Evolutionary conservation across 1,284 basidiomycete genomes (phyloP), one percentile per base, ranked within the genome.

Genomic region (Fomitopsis schrenkii): DNA sequence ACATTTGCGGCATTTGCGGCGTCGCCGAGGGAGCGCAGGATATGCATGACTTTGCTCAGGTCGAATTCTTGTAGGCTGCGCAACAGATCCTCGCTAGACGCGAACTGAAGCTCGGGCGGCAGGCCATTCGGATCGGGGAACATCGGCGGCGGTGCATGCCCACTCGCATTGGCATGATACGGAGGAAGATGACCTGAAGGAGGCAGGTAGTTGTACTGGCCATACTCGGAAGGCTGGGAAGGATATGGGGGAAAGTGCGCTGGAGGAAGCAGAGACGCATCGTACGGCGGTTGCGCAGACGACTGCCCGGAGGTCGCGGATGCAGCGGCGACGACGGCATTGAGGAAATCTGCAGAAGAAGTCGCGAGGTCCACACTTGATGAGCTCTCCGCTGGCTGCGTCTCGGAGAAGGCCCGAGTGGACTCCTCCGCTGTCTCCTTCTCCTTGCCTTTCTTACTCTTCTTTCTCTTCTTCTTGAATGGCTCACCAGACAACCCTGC

Each of bases 81-180:
- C 50, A 91, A 73, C 48, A 92, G 80, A 58, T 91, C 87, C 60
- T 92, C 90, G 68, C 84, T 88, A n/a, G 87, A 86, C 8, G 79
- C 77, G 62, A 82, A 81, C 22, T 78, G 73, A 22, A 86, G 75
- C 55, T 87, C 83, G 4, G 68, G 69, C 41, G 79, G 71, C 10
- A 77, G 64, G 14, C 72, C 66, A 30, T 72, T 61, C 14, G 71
- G 74, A 45, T 71, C 71, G 6, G 75, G 72, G 52, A 68, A 74
- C 58, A 73, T 69, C 1, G 70, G 66, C 2, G 48, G 48, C 17
- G 48, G 9, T 6, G 48, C 48, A n/a, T 50, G 48, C 9, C 48
- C 48, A 8, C 30, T 28, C 7, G 48, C 48, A 30, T 50, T 12
- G 28, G 48, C 28, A 30, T 10, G 26, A 22, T 30, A 50, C 15